These are phyloP conservation scores for Pleurotus djamor DNA, from an alignment of 768 basidiomycete species.

Conservation along the genomic window DNA sequence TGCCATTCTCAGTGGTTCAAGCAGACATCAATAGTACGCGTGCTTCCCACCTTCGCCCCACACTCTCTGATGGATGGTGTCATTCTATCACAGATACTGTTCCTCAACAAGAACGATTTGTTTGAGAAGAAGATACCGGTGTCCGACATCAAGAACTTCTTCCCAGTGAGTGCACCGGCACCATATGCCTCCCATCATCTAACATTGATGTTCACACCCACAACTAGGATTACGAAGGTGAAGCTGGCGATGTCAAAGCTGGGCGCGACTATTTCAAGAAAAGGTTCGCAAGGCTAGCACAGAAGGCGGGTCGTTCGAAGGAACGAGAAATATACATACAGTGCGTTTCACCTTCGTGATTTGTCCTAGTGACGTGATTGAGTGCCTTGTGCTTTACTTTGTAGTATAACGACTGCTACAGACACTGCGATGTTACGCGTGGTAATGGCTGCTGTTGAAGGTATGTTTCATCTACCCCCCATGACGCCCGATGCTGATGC, in stretches of 20 bases:
- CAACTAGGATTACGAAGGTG: constrained; percentile 79
- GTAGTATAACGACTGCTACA: constrained; percentile 85
- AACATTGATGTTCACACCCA: neutral
- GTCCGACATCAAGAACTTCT: constrained; percentile 87
- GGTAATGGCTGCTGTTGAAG: constrained; percentile 96
- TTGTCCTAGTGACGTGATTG: neutral
- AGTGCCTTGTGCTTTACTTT: neutral
- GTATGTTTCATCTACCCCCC: constrained; percentile 39
- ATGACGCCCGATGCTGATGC: constrained; percentile 6
- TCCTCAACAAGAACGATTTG: constrained; percentile 95
- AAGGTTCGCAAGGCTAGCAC: constrained; percentile 78
- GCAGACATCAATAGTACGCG: constrained; percentile 82
- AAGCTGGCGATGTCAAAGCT: constrained; percentile 64
- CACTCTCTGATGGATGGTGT: neutral
- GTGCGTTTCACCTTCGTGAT: constrained; percentile 43
- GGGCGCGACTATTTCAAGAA: constrained; percentile 91
- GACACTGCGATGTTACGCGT: constrained; percentile 87
- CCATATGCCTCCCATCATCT: neutral
- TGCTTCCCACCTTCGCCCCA: constrained; percentile 1
- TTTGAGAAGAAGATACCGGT: constrained; percentile 79
- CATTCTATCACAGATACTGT: constrained; percentile 63
- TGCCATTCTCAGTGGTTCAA: constrained; percentile 98
- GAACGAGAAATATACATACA: constrained; percentile 93
- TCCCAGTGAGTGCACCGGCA: constrained; percentile 56
- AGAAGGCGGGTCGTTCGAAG: constrained; percentile 81